Conservation (phyloP, 1,284 basidiomycete species). For the Trametes polyzona region DNA sequence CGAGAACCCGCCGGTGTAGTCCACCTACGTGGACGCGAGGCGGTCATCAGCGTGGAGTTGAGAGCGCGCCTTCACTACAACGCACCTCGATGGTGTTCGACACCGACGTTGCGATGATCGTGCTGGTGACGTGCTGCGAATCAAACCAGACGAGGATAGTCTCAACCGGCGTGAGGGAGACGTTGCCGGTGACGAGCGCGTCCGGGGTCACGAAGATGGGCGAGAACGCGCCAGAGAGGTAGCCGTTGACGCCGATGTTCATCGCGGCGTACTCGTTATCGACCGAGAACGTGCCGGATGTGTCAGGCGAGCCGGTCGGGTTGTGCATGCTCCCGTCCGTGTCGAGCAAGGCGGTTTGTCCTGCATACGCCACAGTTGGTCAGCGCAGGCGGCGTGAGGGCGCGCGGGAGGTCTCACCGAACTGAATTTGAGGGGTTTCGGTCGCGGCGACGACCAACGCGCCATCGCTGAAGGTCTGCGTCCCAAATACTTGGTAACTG, state of each 20-base stretch:
- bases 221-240: neutral
- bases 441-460: neutral
- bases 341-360: neutral
- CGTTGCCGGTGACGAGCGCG: neutral
- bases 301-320: neutral
- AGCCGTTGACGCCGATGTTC: neutral
- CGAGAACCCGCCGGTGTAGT: neutral
- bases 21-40: neutral
- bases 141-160: constrained; percentile 1
- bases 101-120: neutral
- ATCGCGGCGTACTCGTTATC: neutral
- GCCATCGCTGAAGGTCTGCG: neutral
- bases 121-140: neutral
- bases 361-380: neutral
- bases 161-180: neutral
- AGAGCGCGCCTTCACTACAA: neutral
- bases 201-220: constrained; percentile 2
- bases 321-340: neutral
- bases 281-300: neutral
- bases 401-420: neutral
- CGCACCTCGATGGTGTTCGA: constrained; percentile 1
- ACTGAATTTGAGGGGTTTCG: neutral
- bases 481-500: neutral
- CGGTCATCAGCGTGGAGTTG: neutral
- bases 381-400: neutral